phyloP scores from a whole-genome alignment of 116 monocot species.

The Cymodocea nodosa region DNA sequence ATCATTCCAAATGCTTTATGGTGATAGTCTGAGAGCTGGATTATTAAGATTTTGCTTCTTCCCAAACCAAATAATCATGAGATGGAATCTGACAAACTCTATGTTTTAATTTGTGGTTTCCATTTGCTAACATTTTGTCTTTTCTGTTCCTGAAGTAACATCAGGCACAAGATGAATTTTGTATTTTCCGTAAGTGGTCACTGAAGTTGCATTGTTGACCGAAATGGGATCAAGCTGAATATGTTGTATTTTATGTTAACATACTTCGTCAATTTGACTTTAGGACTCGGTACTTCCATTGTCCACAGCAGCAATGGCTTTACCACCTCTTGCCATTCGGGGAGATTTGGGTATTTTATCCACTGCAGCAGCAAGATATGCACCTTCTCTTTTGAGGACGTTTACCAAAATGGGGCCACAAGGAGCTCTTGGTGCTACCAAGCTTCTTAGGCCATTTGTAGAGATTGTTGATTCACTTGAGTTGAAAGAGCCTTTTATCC shows the following conservation, averaged over 20 bases:
- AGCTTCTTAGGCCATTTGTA: conserved; percentile 82
- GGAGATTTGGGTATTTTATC: conserved; percentile 79
- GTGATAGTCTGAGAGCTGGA: no score
- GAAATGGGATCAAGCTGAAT: no score
- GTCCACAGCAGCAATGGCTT: conserved; percentile 81
- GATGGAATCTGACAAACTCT: no score
- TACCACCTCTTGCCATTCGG: conserved; percentile 82
- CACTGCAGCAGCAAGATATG: conserved; percentile 80
- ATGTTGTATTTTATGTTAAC: not conserved
- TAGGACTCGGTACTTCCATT: conserved; percentile 76
- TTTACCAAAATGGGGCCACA: conserved; percentile 83
- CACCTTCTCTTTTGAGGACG: conserved; percentile 69
- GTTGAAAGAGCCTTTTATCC: conserved; percentile 71
- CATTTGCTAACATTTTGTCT: not conserved
- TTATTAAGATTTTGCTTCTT: no score
- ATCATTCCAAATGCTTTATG: no score
- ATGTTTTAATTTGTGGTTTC: no score
- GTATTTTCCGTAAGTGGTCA: no score
- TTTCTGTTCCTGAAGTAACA: not conserved
- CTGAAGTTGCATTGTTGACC: no score
- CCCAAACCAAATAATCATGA: no score
- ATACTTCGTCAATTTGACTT: not conserved
- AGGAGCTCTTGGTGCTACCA: conserved; percentile 85
- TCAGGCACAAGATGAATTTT: no score
- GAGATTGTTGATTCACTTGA: conserved; percentile 75